phyloP scores from a whole-genome alignment of 208 protist genomes.

The Novymonas esmeraldas region DNA sequence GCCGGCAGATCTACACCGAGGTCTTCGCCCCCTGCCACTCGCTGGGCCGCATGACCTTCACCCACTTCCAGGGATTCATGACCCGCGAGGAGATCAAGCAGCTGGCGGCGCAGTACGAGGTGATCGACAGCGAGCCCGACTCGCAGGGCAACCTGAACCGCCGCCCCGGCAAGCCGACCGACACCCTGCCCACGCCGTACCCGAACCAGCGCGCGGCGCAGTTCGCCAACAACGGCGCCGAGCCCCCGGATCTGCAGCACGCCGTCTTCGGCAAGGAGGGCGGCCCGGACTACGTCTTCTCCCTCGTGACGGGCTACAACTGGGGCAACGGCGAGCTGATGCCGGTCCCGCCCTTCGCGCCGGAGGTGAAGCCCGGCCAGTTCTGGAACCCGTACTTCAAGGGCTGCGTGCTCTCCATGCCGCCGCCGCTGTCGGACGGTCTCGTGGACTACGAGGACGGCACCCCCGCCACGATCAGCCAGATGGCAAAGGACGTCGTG shows the following conservation, averaged over 20 bases:
- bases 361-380: constrained; percentile 87
- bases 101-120: constrained; percentile 91
- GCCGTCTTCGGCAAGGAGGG: constrained; percentile 96
- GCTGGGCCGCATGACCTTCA: constrained; percentile 96
- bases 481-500: constrained; percentile 98
- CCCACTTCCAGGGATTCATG: constrained; percentile 97
- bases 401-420: constrained; percentile 97
- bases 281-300: constrained; percentile 98
- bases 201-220: constrained; percentile 97
- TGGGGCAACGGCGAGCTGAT: constrained; percentile 94
- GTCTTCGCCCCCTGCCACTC: constrained; percentile 98
- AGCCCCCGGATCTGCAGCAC: constrained; percentile 98
- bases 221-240: constrained; percentile 96
- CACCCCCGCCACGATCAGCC: constrained; percentile 95
- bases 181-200: constrained; percentile 97
- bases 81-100: constrained; percentile 97
- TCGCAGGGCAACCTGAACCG: constrained; percentile 96
- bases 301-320: constrained; percentile 98
- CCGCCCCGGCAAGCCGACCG: constrained; percentile 96
- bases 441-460: constrained; percentile 98
- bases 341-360: constrained; percentile 83
- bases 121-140: constrained; percentile 96
- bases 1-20: constrained; percentile 98
- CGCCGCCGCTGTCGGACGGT: constrained; percentile 95
- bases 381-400: constrained; percentile 99